phyloP scores from a whole-genome alignment of 495 filamentous ascomycete species.

The Neurospora sp. region DNA sequence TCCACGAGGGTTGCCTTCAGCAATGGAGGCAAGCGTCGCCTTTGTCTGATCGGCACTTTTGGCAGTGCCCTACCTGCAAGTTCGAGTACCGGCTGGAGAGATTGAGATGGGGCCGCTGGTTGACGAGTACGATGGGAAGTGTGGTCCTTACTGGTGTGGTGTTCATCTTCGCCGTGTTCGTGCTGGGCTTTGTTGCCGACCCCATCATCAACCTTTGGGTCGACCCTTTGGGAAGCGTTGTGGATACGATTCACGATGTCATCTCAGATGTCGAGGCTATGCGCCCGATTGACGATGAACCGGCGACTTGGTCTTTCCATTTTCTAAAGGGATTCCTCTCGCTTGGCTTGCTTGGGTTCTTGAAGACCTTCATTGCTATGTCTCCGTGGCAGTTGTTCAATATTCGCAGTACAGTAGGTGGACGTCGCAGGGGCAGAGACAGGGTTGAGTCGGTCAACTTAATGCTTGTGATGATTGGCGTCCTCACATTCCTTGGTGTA shows the following conservation, averaged over 20 bases:
- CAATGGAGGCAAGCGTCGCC: slow-evolving; percentile 74
- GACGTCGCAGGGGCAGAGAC: slow-evolving; percentile 56
- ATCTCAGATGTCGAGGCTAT: slow-evolving; percentile 26
- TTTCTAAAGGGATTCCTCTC: slow-evolving; percentile 81
- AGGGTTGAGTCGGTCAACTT: slow-evolving; percentile 65
- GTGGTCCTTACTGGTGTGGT: slow-evolving; percentile 58
- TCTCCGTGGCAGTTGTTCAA: slow-evolving; percentile 72
- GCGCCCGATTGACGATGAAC: slow-evolving; percentile 31
- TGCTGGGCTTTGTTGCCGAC: slow-evolving; percentile 85
- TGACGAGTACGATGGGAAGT: slow-evolving; percentile 58
- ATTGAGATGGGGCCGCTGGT: slow-evolving; percentile 62
- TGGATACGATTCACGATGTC: slow-evolving; percentile 28
- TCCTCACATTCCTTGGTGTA: slow-evolving; percentile 75
- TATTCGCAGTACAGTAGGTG: slow-evolving; percentile 43
- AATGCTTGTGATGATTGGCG: slow-evolving; percentile 67
- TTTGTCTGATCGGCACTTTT: slow-evolving; percentile 59
- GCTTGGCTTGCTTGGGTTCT: slow-evolving; percentile 73
- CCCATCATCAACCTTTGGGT: slow-evolving; percentile 84
- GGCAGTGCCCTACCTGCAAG: slow-evolving; percentile 79
- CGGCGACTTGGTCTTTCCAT: slow-evolving; percentile 61
- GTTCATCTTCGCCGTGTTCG: slow-evolving; percentile 58
- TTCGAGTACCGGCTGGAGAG: slow-evolving; percentile 78
- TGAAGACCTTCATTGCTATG: slow-evolving; percentile 67
- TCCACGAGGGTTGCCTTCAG: slow-evolving; percentile 89
- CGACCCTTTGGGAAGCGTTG: slow-evolving; percentile 50